Conservation (phyloP, 2,329 filamentous ascomycete species). For the Diaporthe ilicicola region DNA sequence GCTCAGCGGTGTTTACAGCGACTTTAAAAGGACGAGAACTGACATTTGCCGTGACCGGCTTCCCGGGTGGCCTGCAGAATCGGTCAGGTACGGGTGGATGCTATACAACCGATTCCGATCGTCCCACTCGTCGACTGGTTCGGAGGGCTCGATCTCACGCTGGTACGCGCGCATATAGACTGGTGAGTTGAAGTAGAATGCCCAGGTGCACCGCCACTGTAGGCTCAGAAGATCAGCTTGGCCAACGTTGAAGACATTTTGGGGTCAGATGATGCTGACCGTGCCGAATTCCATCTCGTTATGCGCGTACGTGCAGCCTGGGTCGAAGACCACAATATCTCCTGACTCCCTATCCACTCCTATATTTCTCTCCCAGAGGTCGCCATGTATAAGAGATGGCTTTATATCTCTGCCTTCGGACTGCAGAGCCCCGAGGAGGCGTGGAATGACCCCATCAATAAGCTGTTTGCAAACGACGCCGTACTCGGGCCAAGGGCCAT, state of each 20-base stretch:
- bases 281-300: constrained; percentile 13
- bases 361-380: constrained; percentile 8
- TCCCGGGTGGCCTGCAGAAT: constrained; percentile 8
- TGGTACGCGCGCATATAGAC: not conserved
- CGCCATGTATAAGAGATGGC: not conserved
- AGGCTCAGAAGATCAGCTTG: not conserved
- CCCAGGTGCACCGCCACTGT: constrained; percentile 12
- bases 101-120: constrained; percentile 8
- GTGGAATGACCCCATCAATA: constrained; percentile 1
- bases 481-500: constrained; percentile 1
- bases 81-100: not conserved
- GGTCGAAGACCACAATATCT: not conserved
- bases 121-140: constrained; percentile 15
- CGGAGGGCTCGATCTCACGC: not conserved
- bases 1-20: not conserved
- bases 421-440: constrained; percentile 7
- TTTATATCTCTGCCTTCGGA: not conserved
- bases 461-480: not conserved
- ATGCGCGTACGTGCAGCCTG: constrained; percentile 10
- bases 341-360: constrained; percentile 1
- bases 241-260: not conserved
- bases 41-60: constrained; percentile 3
- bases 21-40: not conserved
- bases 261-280: not conserved
- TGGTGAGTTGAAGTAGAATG: constrained; percentile 21